Percentiles rank a stretch among this genome's conserved stretches.
Conservation (phyloP, 106 monocot genomes). For the Acanthochlamys bracteata region DNA sequence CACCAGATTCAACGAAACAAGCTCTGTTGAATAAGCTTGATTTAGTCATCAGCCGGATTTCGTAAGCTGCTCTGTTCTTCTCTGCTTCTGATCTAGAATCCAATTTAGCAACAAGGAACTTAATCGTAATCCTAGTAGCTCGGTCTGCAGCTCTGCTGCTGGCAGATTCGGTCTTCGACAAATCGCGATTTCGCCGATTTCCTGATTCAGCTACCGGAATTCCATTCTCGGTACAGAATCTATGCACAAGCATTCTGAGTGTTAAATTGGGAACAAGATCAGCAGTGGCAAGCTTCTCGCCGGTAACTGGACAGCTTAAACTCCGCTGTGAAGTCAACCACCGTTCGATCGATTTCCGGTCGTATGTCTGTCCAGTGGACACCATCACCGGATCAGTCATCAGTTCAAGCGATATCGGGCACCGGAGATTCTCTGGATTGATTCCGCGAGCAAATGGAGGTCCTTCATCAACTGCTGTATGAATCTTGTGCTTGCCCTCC, state of each 20-base stretch:
- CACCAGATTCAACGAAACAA: conserved; percentile 60
- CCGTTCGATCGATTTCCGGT: conserved; percentile 53
- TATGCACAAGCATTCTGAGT: conserved; percentile 33
- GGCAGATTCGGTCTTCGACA: conserved; percentile 16
- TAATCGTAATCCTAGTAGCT: conserved; percentile 32
- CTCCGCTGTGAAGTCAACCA: conserved; percentile 55
- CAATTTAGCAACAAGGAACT: conserved; percentile 32
- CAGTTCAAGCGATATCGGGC: conserved; percentile 81
- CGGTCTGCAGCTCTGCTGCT: conserved; percentile 21
- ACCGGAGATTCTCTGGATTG: conserved; percentile 39
- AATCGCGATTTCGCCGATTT: conserved; percentile 10
- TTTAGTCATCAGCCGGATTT: conserved; percentile 53
- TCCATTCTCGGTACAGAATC: conserved; percentile 22
- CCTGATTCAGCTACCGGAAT: conserved; percentile 10
- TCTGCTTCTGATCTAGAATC: conserved; percentile 15
- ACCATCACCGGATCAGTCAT: conserved; percentile 86
- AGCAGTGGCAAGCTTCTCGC: conserved; percentile 28
- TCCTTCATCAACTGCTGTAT: not conserved
- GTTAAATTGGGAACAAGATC: conserved; percentile 56
- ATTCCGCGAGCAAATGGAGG: conserved; percentile 1
- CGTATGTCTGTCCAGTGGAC: conserved; percentile 84
- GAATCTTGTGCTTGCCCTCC: not conserved
- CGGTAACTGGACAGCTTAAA: conserved; percentile 73
- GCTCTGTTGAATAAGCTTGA: conserved; percentile 38
- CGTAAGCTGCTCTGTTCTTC: conserved; percentile 39